Evolutionary conservation across 495 filamentous ascomycete species (phyloP).

Genomic region (Aspergillus baeticus): DNA sequence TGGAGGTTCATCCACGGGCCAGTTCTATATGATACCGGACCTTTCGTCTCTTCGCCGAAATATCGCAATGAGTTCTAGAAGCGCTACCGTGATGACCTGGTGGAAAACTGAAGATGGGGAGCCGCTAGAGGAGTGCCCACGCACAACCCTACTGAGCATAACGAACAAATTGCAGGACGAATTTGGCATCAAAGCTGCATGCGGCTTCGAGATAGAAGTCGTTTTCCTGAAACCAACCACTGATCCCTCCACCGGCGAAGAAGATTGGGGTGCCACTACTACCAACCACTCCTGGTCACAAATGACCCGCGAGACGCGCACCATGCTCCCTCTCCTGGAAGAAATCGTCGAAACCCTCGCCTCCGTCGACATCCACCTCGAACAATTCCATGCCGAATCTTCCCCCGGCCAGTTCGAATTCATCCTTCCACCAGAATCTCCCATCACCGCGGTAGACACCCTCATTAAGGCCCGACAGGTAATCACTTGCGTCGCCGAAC

Average conservation of each 20-base stretch:
- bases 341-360: constrained; percentile 59
- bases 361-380: constrained; percentile 61
- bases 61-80: constrained; percentile 44
- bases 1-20: constrained; percentile 47
- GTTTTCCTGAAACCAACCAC: constrained; percentile 51
- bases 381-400: constrained; percentile 77
- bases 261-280: constrained; percentile 22
- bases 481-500: constrained; percentile 47
- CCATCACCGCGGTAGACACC: constrained; percentile 69
- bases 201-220: constrained; percentile 86
- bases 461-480: constrained; percentile 72
- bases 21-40: constrained; percentile 61
- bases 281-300: constrained; percentile 52
- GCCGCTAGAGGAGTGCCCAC: constrained; percentile 50
- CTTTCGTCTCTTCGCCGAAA: constrained; percentile 54
- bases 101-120: constrained; percentile 49
- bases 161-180: constrained; percentile 36
- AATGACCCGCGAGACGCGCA: constrained; percentile 39
- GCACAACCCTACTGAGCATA: constrained; percentile 53
- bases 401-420: constrained; percentile 81
- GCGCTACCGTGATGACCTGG: constrained; percentile 57
- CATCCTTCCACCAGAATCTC: constrained; percentile 61
- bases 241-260: constrained; percentile 15
- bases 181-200: constrained; percentile 50
- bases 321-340: constrained; percentile 55